phyloP scores from a whole-genome alignment of 495 filamentous ascomycete species.

The Aspergillus avenaceus region DNA sequence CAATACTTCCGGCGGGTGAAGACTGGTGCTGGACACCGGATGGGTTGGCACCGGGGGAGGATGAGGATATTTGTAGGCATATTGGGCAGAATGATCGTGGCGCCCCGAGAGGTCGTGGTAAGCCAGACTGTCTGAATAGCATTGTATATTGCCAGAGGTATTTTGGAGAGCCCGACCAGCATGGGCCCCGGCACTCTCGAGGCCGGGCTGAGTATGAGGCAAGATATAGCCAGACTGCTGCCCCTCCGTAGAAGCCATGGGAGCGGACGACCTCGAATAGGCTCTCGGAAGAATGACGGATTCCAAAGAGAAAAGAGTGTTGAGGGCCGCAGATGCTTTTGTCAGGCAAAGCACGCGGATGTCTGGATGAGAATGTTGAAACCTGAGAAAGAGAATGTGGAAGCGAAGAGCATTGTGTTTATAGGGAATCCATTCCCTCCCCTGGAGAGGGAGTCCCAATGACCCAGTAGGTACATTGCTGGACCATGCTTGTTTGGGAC shows the following conservation, averaged over 20 bases:
- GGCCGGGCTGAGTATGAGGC: slow-evolving; percentile 38
- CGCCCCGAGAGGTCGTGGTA: slow-evolving; percentile 29
- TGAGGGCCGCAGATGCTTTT: slow-evolving; percentile 41
- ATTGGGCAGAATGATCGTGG: slow-evolving; percentile 38
- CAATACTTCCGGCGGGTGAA: slow-evolving; percentile 30
- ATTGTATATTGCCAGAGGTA: slow-evolving; percentile 47
- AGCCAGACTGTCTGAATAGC: slow-evolving; percentile 36
- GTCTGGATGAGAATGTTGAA: slow-evolving; percentile 45
- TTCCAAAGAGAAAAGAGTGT: slow-evolving; percentile 30
- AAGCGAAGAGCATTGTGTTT: slow-evolving; percentile 48
- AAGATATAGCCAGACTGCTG: slow-evolving; percentile 45
- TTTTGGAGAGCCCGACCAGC: slow-evolving; percentile 44
- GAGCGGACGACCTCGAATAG: slow-evolving; percentile 38
- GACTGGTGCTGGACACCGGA: slow-evolving; percentile 21
- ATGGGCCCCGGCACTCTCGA: slow-evolving; percentile 38
- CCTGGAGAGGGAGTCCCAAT: slow-evolving; percentile 25
- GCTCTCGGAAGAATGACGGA: slow-evolving; percentile 52
- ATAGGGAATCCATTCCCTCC: slow-evolving; percentile 43
- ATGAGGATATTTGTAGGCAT: slow-evolving; percentile 40
- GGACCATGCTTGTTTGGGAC: slow-evolving; percentile 34
- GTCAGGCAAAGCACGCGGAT: slow-evolving; percentile 40
- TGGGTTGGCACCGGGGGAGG: slow-evolving; percentile 27
- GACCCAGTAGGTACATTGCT: slow-evolving; percentile 37
- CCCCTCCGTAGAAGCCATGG: slow-evolving; percentile 49
- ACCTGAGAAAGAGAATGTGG: slow-evolving; percentile 57